Evolutionary conservation across 805 yeast genomes (phyloP), one percentile per base, ranked within the genome.

Genomic region (Wickerhamomyces alni): DNA sequence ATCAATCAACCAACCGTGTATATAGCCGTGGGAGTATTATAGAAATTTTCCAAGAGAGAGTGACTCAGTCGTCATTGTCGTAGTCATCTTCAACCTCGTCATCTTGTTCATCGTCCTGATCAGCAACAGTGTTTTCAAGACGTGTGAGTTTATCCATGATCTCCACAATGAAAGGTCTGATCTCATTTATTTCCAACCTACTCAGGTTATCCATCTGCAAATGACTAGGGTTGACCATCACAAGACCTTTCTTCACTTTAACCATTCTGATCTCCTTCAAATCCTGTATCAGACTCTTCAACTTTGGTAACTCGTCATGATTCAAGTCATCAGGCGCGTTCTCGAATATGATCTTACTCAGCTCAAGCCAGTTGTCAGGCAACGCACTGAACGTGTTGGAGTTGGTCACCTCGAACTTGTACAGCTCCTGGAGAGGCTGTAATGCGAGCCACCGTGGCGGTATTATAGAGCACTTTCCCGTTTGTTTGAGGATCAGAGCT

Each of bases 281-380:
- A 52, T 91, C 97, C 52, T 88, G 95, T 3, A 91, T 65, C 13
- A 79, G 58, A 3, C 85, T 74, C 36, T 93, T 65, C 19, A 91
- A 61, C 41, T 74, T 80, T 51, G 84, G 85, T 0, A 84, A 72
- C 1, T 87, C 81, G 44, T 83, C 91, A 12, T 68, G 64, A 13
- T 19, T 19, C 39, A 88, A 65, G 58, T 93, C 98, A 50, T 89
- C 95, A 0, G 82, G 51, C 2, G 96, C 95, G 32, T 68, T 69
- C 4, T 58, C 58, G 34, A 91, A 67, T 35, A 91, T 63, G 11
- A 82, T 69, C 48, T 82, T 85, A 4, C 91, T 75, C 1, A 83
- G 55, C 37, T 91, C 95, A 17, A 88, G 66, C 99, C 99, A 93
- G 56, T 82, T 77, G 79, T 82, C 81, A 0, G 98, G 98, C 36